Percentiles rank a stretch among this genome's conserved stretches.
Evolutionary conservation across 371 early-diverging fungal species (phyloP).

Genomic region (Homolaphlyctis polyrhiza): DNA sequence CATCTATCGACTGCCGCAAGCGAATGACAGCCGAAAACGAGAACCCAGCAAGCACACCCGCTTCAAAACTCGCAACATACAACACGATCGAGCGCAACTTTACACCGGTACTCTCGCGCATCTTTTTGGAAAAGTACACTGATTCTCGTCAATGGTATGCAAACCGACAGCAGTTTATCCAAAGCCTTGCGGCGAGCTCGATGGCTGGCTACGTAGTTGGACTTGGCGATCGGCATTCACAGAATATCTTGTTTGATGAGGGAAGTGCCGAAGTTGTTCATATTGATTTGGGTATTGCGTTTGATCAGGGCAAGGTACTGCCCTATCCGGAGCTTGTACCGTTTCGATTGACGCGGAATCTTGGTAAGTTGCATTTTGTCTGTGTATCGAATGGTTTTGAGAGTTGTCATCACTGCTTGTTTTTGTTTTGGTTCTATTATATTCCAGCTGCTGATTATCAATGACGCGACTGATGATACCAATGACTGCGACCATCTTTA

Average conservation of each 20-base stretch:
- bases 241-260: constrained; percentile 92
- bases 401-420: too few species aligned
- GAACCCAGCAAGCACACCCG: constrained; percentile 13
- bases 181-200: constrained; percentile 89
- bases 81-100: constrained; percentile 21
- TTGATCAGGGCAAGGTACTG: constrained; percentile 89
- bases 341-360: constrained; percentile 90
- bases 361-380: constrained; percentile 27
- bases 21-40: constrained; percentile 42
- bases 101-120: constrained; percentile 32
- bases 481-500: too few species aligned
- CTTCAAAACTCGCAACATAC: constrained; percentile 28
- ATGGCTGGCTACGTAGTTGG: constrained; percentile 96
- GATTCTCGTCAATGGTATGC: constrained; percentile 58
- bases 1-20: constrained; percentile 52
- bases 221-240: constrained; percentile 95
- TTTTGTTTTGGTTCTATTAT: too few species aligned
- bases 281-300: constrained; percentile 98
- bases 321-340: constrained; percentile 96
- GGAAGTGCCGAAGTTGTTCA: constrained; percentile 89
- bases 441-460: too few species aligned
- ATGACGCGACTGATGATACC: too few species aligned
- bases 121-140: constrained; percentile 31
- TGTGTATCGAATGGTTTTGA: too few species aligned
- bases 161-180: constrained; percentile 66